phyloP scores from a whole-genome alignment of 495 filamentous ascomycete genomes.

The Aspergillus indologenus region DNA sequence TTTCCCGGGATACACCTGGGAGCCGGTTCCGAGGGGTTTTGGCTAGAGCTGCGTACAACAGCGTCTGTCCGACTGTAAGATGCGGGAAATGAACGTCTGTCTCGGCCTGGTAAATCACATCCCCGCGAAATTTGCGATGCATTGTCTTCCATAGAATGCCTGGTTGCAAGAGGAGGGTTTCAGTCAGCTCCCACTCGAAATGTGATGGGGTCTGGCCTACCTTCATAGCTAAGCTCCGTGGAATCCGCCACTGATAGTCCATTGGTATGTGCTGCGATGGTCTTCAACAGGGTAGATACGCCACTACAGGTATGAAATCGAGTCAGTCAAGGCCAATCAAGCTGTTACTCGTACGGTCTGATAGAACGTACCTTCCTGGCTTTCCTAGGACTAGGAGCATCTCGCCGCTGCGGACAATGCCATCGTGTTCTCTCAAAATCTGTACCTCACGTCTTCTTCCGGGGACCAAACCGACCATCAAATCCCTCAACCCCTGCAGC shows the following conservation, averaged over 20 bases:
- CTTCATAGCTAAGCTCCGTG: conserved; percentile 63
- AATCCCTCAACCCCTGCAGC: neutral
- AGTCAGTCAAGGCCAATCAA: no score
- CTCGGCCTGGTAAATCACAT: conserved; percentile 44
- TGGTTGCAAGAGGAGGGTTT: neutral
- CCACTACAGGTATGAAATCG: no score
- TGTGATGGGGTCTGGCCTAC: conserved; percentile 19
- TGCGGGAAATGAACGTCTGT: conserved; percentile 58
- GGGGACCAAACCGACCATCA: conserved; percentile 3
- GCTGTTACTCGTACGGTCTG: no score
- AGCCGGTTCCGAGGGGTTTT: conserved; percentile 37
- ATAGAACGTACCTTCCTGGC: conserved; percentile 8
- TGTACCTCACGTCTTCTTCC: conserved; percentile 1
- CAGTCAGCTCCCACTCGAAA: neutral
- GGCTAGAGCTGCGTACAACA: conserved; percentile 55
- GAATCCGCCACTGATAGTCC: conserved; percentile 54
- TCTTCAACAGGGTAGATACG: conserved; percentile 60
- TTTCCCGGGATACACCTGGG: conserved; percentile 35
- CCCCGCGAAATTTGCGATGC: conserved; percentile 58
- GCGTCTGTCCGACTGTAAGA: conserved; percentile 57
- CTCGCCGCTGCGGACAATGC: conserved; percentile 21
- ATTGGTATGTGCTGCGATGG: conserved; percentile 61
- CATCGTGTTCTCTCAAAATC: conserved; percentile 14
- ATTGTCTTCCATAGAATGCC: conserved; percentile 30
- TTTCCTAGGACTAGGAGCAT: conserved; percentile 13